These are phyloP conservation scores for Hordeum pubiflorum DNA, from an alignment of 202 grass and related monocot species.

Conservation along the genomic window DNA sequence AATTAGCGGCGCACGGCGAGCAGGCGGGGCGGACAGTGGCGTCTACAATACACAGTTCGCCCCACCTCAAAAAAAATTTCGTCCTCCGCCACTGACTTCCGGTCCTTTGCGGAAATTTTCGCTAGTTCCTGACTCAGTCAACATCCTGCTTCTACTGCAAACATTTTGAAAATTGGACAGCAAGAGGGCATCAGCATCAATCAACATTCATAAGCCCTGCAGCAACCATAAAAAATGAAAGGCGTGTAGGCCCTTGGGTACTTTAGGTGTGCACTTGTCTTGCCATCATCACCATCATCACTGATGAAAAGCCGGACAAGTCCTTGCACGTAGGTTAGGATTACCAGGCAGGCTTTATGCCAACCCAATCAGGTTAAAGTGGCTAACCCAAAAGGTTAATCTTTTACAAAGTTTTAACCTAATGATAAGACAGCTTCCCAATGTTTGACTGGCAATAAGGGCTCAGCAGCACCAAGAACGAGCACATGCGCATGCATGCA, in stretches of 20 bases:
- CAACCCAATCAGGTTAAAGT: slow-evolving; percentile 51
- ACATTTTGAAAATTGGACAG: not conserved
- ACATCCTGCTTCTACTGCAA: not conserved
- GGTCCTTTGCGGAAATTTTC: not conserved
- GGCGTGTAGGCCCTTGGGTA: slow-evolving; percentile 17
- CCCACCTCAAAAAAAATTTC: no score
- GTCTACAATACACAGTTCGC: no score
- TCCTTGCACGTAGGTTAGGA: slow-evolving; percentile 38
- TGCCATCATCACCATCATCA: slow-evolving; percentile 25
- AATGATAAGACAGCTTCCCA: slow-evolving; percentile 37
- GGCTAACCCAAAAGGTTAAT: slow-evolving; percentile 36
- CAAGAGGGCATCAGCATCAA: slow-evolving; percentile 21
- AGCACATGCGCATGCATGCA: slow-evolving; percentile 36
- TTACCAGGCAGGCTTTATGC: slow-evolving; percentile 47
- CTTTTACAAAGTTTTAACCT: slow-evolving; percentile 35
- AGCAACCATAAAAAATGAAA: slow-evolving; percentile 31
- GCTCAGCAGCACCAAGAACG: slow-evolving; percentile 28
- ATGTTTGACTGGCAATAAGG: slow-evolving; percentile 38
- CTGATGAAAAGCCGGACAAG: slow-evolving; percentile 44
- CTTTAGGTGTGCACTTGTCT: slow-evolving; percentile 37
- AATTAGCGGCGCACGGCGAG: no score
- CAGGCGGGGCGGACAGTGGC: no score
- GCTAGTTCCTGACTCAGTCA: not conserved
- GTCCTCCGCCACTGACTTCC: no score
- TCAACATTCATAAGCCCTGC: slow-evolving; percentile 25